phyloP scores from a whole-genome alignment of 1,139 yeast species.

The Saccharomyces hybrid region DNA sequence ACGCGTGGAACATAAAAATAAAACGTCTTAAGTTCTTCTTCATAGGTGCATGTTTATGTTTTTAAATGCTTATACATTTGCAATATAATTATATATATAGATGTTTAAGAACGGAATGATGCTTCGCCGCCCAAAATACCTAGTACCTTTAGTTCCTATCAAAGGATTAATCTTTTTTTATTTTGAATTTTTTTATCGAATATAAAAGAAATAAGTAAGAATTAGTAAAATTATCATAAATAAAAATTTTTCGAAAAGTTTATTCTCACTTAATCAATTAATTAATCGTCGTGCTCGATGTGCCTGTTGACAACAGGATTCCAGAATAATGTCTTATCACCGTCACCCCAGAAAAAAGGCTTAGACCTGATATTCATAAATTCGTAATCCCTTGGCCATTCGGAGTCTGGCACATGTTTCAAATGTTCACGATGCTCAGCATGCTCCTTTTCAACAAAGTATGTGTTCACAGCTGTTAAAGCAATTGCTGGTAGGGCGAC shows the following conservation, averaged over 20 bases:
- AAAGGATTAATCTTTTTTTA: not conserved
- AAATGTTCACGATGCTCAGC: constrained; percentile 83
- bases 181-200: not conserved
- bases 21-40: not conserved
- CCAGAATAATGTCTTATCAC: constrained; percentile 97
- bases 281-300: constrained; percentile 32
- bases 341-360: constrained; percentile 97
- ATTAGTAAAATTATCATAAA: not conserved
- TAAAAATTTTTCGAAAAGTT: not conserved
- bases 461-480: constrained; percentile 71
- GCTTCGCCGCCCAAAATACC: not conserved
- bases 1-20: not conserved
- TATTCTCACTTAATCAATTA: constrained; percentile 1
- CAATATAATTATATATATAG: not conserved
- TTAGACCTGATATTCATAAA: constrained; percentile 83
- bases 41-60: not conserved
- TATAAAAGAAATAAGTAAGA: not conserved
- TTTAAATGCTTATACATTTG: not conserved
- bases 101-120: not conserved
- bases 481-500: constrained; percentile 78
- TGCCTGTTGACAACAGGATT: constrained; percentile 86
- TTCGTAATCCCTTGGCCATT: constrained; percentile 86
- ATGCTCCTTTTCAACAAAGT: constrained; percentile 74
- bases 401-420: constrained; percentile 71
- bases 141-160: not conserved